phyloP scores from a whole-genome alignment of 2,329 filamentous ascomycete species.

The Xylaria sp. region DNA sequence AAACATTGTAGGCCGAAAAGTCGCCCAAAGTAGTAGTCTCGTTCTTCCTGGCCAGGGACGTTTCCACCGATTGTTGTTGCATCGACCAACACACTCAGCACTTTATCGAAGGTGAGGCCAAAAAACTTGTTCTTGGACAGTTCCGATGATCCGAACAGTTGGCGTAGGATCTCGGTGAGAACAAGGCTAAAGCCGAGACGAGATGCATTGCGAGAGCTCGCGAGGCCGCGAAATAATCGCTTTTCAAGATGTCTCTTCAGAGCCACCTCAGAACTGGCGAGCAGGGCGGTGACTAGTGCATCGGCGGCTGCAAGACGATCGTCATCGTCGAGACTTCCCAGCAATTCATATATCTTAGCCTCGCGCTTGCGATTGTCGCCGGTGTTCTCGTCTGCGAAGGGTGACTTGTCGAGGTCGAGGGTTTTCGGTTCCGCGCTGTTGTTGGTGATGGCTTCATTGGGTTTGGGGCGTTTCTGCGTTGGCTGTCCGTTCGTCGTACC shows the following conservation, averaged over 20 bases:
- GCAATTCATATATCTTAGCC: constrained; percentile 67
- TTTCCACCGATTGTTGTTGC: constrained; percentile 66
- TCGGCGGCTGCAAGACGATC: constrained; percentile 68
- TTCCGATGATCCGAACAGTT: constrained; percentile 68
- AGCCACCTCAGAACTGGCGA: constrained; percentile 63
- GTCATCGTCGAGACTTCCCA: constrained; percentile 67
- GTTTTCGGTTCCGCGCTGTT: constrained; percentile 37
- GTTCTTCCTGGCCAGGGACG: constrained; percentile 76
- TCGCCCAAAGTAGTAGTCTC: constrained; percentile 85
- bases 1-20: constrained; percentile 90
- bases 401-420: constrained; percentile 52
- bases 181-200: constrained; percentile 90
- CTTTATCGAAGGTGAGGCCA: constrained; percentile 65
- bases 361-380: constrained; percentile 67
- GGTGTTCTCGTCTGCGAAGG: constrained; percentile 63
- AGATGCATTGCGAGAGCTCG: constrained; percentile 88
- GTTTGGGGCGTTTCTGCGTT: constrained; percentile 52
- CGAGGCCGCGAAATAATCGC: constrained; percentile 85
- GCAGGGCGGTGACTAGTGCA: constrained; percentile 65
- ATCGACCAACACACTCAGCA: constrained; percentile 63
- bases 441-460: constrained; percentile 42
- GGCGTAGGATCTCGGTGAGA: constrained; percentile 79
- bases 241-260: constrained; percentile 69
- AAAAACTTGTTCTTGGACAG: constrained; percentile 60
- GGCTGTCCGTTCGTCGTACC: constrained; percentile 44